Percentiles rank a stretch among this genome's conserved stretches.
These are phyloP conservation scores for Candida orba DNA, from an alignment of 805 yeast genomes.

Conservation along the genomic window DNA sequence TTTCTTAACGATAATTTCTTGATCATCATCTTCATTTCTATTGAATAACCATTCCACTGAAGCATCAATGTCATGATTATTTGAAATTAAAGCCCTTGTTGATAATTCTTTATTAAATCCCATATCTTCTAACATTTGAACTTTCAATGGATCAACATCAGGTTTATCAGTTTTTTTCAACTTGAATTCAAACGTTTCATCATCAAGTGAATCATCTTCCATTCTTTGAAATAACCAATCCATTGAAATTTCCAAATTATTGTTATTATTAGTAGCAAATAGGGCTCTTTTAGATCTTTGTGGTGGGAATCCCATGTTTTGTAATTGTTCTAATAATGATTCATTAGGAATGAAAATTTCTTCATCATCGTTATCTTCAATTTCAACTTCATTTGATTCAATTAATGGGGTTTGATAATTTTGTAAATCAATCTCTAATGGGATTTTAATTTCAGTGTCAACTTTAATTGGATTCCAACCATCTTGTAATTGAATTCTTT, in stretches of 20 bases:
- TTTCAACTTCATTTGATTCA: slow-evolving; percentile 30
- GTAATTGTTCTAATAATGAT: slow-evolving; percentile 45
- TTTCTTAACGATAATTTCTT: slow-evolving; percentile 27
- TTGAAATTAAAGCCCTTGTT: slow-evolving; percentile 61
- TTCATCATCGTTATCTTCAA: slow-evolving; percentile 20
- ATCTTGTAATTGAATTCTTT: slow-evolving; percentile 64
- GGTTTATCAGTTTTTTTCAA: slow-evolving; percentile 1
- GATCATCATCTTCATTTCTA: slow-evolving; percentile 73
- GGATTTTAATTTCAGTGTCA: slow-evolving; percentile 57
- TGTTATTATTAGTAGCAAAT: slow-evolving; percentile 59
- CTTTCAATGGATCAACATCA: slow-evolving; percentile 29
- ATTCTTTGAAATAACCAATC: slow-evolving; percentile 86
- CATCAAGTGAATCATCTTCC: slow-evolving; percentile 78
- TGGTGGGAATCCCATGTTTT: slow-evolving; percentile 84
- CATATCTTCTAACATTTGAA: slow-evolving; percentile 56
- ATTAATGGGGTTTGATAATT: slow-evolving; percentile 34
- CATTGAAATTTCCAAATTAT: slow-evolving; percentile 64
- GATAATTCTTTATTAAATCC: slow-evolving; percentile 67
- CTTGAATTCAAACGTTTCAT: slow-evolving; percentile 19
- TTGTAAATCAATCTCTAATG: slow-evolving; percentile 40
- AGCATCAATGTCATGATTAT: slow-evolving; percentile 54
- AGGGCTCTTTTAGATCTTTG: slow-evolving; percentile 61
- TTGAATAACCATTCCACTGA: slow-evolving; percentile 90
- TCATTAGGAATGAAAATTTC: slow-evolving; percentile 47
- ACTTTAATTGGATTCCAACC: slow-evolving; percentile 89